Evolutionary conservation across 2,329 filamentous ascomycete genomes (phyloP).

Genomic region (Beauveria sp.): DNA sequence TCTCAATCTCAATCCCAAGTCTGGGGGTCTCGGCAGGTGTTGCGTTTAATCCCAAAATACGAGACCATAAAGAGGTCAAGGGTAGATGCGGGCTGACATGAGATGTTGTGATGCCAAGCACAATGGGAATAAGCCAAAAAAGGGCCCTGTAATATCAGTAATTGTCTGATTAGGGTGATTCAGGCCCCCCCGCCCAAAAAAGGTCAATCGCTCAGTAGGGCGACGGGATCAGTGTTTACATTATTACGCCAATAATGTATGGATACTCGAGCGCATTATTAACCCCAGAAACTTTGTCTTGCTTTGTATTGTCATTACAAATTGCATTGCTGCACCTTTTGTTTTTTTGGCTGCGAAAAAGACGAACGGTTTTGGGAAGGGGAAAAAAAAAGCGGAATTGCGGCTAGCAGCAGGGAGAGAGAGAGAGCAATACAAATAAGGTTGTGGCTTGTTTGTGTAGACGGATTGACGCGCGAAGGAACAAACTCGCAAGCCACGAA

Average conservation of each 20-base stretch:
- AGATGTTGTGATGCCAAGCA: conserved; percentile 3
- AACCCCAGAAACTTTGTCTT: too few relatives aligned
- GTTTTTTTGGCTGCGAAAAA: too few relatives aligned
- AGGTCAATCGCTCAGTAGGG: too few relatives aligned
- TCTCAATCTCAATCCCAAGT: not conserved
- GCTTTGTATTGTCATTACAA: too few relatives aligned
- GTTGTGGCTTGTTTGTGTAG: too few relatives aligned
- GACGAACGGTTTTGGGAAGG: too few relatives aligned
- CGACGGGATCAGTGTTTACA: too few relatives aligned
- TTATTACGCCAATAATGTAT: not conserved
- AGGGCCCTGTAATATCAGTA: not conserved
- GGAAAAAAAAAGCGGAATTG: too few relatives aligned
- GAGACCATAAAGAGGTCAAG: not conserved
- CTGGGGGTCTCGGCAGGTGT: not conserved
- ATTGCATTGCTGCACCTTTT: too few relatives aligned
- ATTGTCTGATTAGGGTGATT: conserved; percentile 2
- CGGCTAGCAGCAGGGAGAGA: too few relatives aligned
- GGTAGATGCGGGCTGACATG: conserved; percentile 3
- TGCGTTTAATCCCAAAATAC: not conserved
- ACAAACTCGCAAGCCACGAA: not conserved
- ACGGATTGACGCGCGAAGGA: not conserved
- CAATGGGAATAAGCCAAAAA: conserved; percentile 1
- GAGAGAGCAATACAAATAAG: too few relatives aligned
- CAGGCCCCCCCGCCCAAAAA: not conserved
- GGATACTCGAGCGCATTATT: not conserved